These are phyloP conservation scores for Fusarium redolens DNA, from an alignment of 2,329 filamentous ascomycete genomes.

Conservation along the genomic window DNA sequence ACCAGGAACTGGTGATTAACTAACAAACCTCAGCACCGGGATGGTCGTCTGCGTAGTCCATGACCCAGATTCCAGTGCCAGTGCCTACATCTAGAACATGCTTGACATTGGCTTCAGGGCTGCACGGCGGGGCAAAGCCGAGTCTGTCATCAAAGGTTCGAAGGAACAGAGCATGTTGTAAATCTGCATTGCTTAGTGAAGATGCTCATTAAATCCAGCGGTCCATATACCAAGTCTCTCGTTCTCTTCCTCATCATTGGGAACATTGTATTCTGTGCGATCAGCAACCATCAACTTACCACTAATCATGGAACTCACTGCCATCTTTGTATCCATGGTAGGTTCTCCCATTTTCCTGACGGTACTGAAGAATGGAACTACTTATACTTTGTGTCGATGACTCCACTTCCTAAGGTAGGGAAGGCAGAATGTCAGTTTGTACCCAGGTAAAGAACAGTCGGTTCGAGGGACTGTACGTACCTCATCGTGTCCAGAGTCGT, in stretches of 20 bases:
- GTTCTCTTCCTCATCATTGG: conserved; percentile 27
- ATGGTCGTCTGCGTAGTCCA: conserved; percentile 28
- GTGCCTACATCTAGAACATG: conserved; percentile 21
- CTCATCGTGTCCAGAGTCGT: conserved; percentile 3
- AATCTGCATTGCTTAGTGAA: not conserved
- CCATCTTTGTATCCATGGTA: conserved; percentile 28
- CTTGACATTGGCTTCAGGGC: not conserved
- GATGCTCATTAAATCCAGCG: accelerated
- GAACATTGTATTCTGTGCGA: conserved; percentile 9
- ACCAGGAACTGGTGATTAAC: accelerated
- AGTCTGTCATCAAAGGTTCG: conserved; percentile 19
- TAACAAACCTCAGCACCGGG: not conserved
- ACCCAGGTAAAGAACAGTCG: accelerated
- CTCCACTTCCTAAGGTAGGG: not conserved
- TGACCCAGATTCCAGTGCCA: conserved; percentile 18
- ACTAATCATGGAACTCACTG: not conserved
- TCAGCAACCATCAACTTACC: accelerated
- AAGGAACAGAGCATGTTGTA: conserved; percentile 23
- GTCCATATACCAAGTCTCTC: conserved; percentile 11
- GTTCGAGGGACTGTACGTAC: not conserved
- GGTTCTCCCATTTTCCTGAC: conserved; percentile 16
- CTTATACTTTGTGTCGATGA: conserved; percentile 20
- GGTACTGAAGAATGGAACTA: conserved; percentile 22
- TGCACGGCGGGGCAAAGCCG: not conserved
- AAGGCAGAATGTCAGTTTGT: not conserved